Evolutionary conservation across 2,329 filamentous ascomycete genomes (phyloP).

Genomic region (Fulvia fulva): DNA sequence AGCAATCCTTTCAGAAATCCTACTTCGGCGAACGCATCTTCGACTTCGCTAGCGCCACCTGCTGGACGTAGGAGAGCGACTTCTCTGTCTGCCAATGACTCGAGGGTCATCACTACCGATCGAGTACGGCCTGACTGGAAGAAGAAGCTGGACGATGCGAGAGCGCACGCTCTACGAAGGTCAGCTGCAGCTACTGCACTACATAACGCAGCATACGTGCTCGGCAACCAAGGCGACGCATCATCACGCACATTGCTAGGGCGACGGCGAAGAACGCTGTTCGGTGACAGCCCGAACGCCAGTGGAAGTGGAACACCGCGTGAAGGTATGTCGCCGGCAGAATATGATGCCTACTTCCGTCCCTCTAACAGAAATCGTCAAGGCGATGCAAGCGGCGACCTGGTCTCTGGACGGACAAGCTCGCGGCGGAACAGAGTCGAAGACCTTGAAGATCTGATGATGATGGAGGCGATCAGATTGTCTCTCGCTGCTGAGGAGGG

Average conservation of each 20-base stretch:
- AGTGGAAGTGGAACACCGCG: conserved; percentile 45
- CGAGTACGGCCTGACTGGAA: conserved; percentile 91
- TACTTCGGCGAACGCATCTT: conserved; percentile 77
- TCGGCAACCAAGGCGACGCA: conserved; percentile 52
- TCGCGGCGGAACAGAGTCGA: conserved; percentile 66
- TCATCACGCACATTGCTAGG: conserved; percentile 32
- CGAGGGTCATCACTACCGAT: conserved; percentile 88
- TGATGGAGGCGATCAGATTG: conserved; percentile 89
- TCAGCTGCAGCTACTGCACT: conserved; percentile 90
- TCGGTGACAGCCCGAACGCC: conserved; percentile 45
- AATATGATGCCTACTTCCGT: conserved; percentile 20
- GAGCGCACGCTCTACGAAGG: conserved; percentile 77
- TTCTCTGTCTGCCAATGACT: conserved; percentile 75
- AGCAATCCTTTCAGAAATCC: conserved; percentile 50
- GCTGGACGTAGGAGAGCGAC: conserved; percentile 55
- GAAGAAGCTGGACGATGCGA: conserved; percentile 78
- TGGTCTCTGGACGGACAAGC: conserved; percentile 43
- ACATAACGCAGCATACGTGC: conserved; percentile 90
- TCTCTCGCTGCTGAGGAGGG: conserved; percentile 93
- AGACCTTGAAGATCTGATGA: conserved; percentile 96
- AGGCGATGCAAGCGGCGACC: conserved; percentile 30
- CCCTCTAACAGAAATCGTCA: conserved; percentile 16
- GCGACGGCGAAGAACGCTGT: conserved; percentile 50
- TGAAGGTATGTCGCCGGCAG: conserved; percentile 23
- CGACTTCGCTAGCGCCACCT: conserved; percentile 64